Evolutionary conservation across 2,329 filamentous ascomycete genomes (phyloP), one percentile per base, ranked within the genome.

Genomic region (Pseudogymnoascus sp.): DNA sequence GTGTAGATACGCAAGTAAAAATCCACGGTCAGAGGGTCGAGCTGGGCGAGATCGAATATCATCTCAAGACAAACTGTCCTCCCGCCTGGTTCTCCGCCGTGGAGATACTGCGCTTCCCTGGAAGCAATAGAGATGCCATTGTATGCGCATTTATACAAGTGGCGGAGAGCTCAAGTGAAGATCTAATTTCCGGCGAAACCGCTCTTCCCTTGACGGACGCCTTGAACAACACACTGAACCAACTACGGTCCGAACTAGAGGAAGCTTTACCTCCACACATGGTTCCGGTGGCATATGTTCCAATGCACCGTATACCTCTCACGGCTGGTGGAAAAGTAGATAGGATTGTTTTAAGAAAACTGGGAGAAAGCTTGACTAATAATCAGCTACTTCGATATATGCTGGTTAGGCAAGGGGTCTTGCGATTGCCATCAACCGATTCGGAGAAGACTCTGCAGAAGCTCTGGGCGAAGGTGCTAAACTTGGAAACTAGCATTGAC

Each of bases 1-100:
- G 87, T 59, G 80, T 80, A 59, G 86, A 89, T 68, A 82, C 81
- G 21, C 86, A 86, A 70, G 82, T 87, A 63, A 89, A 90, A 42
- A 21, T 69, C 13, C 63, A 64, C 11, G 67, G 67, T 3, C 67
- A 68, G 42, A 26, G 67, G 15, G 60, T 69, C 26, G 67, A 69
- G 59, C 59, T 69, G 11, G 65, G 63, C 7, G 67, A 68, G 31
- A 64, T 69, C 15, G 67, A 69, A 53, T 17, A 59, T 21, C 53
- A 59, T 37, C 11, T 59, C 10, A 46, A 15, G 42, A 15, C 10
- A 61, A 17, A 31, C 33, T 9, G 59, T 42, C 59, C 33, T 15
- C 33, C 21, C 4, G 26, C 15, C 53, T 46, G 42, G 42, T 46
- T 46, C 11, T 13, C 42, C 11, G 42, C 11, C 42, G 42, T 26